Conservation (phyloP, 306 rosid genomes). For the Begonia masoniana region DNA sequence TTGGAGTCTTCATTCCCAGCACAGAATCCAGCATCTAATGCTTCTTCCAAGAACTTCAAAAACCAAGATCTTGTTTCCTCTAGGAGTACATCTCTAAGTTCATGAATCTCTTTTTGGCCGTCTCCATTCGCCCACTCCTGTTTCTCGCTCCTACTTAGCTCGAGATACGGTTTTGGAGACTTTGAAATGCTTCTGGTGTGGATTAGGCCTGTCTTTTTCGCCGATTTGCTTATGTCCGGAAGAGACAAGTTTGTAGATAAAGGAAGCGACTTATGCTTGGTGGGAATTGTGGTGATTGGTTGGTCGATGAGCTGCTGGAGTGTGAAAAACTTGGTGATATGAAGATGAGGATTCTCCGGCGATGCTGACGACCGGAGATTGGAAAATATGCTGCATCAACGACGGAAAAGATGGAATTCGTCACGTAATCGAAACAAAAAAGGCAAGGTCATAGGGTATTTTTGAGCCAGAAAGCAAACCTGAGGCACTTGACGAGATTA, state of each 20-base stretch:
- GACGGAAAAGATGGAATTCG: too few species aligned
- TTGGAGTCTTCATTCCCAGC: constrained; percentile 36
- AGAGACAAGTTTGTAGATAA: constrained; percentile 21
- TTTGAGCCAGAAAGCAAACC: constrained; percentile 25
- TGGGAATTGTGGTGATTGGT: constrained; percentile 23
- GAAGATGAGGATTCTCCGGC: constrained; percentile 58
- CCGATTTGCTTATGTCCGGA: constrained; percentile 32
- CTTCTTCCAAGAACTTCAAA: constrained; percentile 60
- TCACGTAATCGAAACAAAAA: too few species aligned
- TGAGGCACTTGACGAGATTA: constrained; percentile 52
- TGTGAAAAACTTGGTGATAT: constrained; percentile 55
- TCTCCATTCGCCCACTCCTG: constrained; percentile 78
- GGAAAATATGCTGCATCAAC: constrained; percentile 43
- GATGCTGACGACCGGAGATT: constrained; percentile 55
- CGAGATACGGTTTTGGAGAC: constrained; percentile 23
- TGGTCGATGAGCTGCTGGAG: constrained; percentile 53
- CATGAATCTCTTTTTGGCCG: constrained; percentile 40
- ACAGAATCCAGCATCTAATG: constrained; percentile 58
- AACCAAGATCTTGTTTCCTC: constrained; percentile 83
- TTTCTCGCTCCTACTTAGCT: constrained; percentile 43
- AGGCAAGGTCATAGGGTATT: neutral
- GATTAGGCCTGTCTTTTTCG: constrained; percentile 20
- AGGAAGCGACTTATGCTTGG: constrained; percentile 34
- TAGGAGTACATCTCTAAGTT: constrained; percentile 39
- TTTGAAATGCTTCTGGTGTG: constrained; percentile 26